Evolutionary conservation across 306 rosid species (phyloP).

Genomic region (Urtica urens): DNA sequence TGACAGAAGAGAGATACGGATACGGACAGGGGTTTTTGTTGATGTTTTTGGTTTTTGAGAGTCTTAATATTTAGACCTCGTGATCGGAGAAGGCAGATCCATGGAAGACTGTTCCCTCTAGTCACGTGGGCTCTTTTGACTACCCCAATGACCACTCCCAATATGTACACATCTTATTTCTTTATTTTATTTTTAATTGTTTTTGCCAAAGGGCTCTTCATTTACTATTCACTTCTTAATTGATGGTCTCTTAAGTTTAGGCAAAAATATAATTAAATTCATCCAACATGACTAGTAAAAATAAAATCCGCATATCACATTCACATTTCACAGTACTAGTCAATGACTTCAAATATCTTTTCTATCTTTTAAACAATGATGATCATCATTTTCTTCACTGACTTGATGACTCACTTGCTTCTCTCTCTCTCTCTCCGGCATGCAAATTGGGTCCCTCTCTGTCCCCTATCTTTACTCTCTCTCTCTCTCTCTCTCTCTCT

Average conservation of each 20-base stretch:
- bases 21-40: conserved; percentile 82
- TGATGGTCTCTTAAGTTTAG: too few species aligned
- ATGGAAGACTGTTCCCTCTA: conserved; percentile 87
- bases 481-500: conserved; percentile 2
- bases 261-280: too few species aligned
- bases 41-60: conserved; percentile 42
- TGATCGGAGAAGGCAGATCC: conserved; percentile 99
- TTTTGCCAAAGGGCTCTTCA: conserved; percentile 4
- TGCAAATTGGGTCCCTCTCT: conserved; percentile 31
- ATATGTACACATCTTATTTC: not conserved
- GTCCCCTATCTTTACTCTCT: not conserved
- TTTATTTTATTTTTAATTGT: not conserved
- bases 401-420: conserved; percentile 15
- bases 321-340: too few species aligned
- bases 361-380: too few species aligned
- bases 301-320: conserved; percentile 13
- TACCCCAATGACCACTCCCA: conserved; percentile 35
- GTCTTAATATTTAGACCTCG: conserved; percentile 49
- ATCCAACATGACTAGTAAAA: conserved; percentile 22
- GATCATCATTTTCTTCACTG: not conserved
- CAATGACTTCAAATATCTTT: too few species aligned
- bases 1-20: conserved; percentile 55
- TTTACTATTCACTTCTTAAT: too few species aligned
- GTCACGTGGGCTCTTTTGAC: conserved; percentile 98
- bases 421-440: conserved; percentile 28